Percentiles rank a stretch among this genome's conserved stretches.
phyloP scores from a whole-genome alignment of 2,329 filamentous ascomycete genomes.

The Pochonia chlamydosporia region DNA sequence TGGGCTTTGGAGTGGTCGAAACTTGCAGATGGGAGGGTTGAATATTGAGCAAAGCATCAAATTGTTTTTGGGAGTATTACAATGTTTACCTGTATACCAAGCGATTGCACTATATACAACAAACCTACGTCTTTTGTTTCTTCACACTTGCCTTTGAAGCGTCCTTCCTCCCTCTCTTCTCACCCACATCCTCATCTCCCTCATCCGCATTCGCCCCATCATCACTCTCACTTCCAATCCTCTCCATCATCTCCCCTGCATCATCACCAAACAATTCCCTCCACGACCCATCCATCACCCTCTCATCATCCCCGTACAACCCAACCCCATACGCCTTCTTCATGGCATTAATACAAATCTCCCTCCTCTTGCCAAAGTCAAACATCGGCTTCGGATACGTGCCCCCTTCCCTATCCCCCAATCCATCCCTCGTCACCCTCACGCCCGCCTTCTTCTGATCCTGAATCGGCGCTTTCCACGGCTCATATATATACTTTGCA shows the following conservation, averaged over 20 bases:
- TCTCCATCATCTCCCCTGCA: conserved; percentile 34
- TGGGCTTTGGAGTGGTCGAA: conserved; percentile 31
- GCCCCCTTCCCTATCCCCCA: conserved; percentile 33
- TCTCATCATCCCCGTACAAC: conserved; percentile 57
- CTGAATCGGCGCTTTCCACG: conserved; percentile 63
- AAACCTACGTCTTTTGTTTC: conserved; percentile 19
- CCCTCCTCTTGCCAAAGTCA: conserved; percentile 59
- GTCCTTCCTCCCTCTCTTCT: conserved; percentile 18
- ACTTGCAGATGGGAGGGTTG: conserved; percentile 18
- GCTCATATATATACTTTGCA: conserved; percentile 72
- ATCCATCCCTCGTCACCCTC: conserved; percentile 49
- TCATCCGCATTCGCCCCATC: conserved; percentile 27
- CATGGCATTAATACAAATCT: conserved; percentile 60
- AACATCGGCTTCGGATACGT: conserved; percentile 73
- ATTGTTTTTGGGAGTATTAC: neutral
- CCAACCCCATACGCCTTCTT: conserved; percentile 64
- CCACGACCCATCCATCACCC: conserved; percentile 56
- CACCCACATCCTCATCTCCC: conserved; percentile 12
- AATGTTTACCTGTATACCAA: neutral
- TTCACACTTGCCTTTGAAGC: conserved; percentile 10
- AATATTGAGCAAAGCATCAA: conserved; percentile 14
- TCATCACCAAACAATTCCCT: conserved; percentile 36
- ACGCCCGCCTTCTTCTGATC: conserved; percentile 67
- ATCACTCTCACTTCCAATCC: conserved; percentile 26
- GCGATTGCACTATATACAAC: neutral